These are phyloP conservation scores for Roridomyces roridus DNA, from an alignment of 768 basidiomycete species.

Conservation along the genomic window DNA sequence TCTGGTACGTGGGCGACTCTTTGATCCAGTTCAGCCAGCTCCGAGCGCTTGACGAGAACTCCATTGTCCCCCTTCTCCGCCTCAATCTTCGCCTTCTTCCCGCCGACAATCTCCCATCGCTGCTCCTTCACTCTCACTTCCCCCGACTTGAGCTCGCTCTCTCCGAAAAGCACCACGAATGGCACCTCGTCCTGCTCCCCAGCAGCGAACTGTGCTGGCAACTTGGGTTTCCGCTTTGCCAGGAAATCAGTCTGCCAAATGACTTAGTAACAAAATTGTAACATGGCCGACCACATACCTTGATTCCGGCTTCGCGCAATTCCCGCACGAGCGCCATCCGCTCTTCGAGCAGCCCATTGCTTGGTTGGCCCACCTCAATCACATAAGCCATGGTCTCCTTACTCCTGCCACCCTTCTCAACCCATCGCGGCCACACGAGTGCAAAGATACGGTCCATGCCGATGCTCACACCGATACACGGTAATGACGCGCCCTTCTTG, in stretches of 20 bases:
- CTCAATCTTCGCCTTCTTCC: constrained; percentile 72
- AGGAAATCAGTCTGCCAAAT: constrained; percentile 81
- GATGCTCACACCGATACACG: constrained; percentile 92
- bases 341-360: constrained; percentile 80
- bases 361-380: constrained; percentile 75
- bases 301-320: constrained; percentile 86
- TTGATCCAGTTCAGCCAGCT: constrained; percentile 72
- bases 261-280: neutral
- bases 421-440: constrained; percentile 87
- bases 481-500: constrained; percentile 69
- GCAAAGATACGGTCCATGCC: constrained; percentile 95
- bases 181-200: constrained; percentile 93
- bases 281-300: constrained; percentile 53
- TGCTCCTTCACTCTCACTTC: constrained; percentile 93
- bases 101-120: constrained; percentile 76
- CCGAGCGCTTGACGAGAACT: constrained; percentile 63
- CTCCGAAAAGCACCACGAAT: constrained; percentile 91
- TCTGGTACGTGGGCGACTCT: constrained; percentile 48
- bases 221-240: constrained; percentile 91
- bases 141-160: constrained; percentile 83
- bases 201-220: constrained; percentile 84
- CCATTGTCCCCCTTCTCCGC: constrained; percentile 70
- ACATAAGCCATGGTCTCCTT: constrained; percentile 96
- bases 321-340: constrained; percentile 81
- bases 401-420: constrained; percentile 76